These are phyloP conservation scores for Alternaria gaisen DNA, from an alignment of 2,329 filamentous ascomycete genomes.

Conservation along the genomic window DNA sequence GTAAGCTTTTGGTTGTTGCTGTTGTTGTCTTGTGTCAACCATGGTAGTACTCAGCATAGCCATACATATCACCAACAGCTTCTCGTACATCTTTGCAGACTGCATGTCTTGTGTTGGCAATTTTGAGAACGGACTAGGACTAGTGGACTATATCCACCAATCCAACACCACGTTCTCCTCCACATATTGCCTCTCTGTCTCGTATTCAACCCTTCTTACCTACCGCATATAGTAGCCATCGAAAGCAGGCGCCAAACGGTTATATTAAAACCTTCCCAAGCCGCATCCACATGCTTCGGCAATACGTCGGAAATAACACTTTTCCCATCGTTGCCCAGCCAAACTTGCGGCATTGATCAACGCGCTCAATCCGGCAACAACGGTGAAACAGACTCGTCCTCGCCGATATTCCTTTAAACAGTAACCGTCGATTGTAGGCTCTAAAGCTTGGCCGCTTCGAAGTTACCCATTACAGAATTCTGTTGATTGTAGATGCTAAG, in stretches of 20 bases:
- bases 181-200: neutral
- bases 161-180: constrained; percentile 20
- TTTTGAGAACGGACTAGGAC: neutral
- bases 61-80: neutral
- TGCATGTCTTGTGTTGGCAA: neutral
- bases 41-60: neutral
- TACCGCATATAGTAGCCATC: constrained; percentile 18
- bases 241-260: constrained; percentile 22
- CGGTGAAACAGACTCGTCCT: constrained; percentile 4
- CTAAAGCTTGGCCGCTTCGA: constrained; percentile 10
- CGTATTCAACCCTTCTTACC: neutral
- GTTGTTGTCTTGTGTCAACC: neutral
- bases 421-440: constrained; percentile 17
- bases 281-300: neutral
- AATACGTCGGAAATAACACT: constrained; percentile 12
- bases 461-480: constrained; percentile 7
- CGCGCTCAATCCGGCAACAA: constrained; percentile 1
- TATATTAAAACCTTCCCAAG: constrained; percentile 16
- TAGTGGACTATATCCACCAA: constrained; percentile 11
- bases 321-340: neutral
- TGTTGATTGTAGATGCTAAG: constrained; percentile 11
- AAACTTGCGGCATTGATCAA: neutral
- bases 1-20: neutral
- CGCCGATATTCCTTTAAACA: constrained; percentile 6
- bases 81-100: neutral